These are phyloP conservation scores for Pyrenochaeta sp. DNA, from an alignment of 2,329 filamentous ascomycete species.

Conservation along the genomic window DNA sequence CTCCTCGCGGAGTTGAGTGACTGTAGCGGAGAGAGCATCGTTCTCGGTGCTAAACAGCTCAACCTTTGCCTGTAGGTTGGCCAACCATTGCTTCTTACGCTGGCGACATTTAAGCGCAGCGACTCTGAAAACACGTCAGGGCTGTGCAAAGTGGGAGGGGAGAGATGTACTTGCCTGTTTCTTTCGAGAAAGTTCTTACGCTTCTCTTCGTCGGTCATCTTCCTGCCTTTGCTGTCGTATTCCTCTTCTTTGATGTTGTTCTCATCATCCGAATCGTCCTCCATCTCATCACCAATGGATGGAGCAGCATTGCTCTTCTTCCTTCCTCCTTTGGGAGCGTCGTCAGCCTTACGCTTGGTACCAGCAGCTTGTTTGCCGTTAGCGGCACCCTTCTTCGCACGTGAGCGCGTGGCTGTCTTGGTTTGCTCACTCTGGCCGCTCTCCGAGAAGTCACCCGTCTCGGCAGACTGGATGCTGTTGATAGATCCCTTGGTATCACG, in stretches of 20 bases:
- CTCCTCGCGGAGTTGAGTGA: slow-evolving; percentile 86
- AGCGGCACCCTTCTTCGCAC: slow-evolving; percentile 46
- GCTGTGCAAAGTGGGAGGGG: neutral
- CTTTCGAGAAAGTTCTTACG: slow-evolving; percentile 96
- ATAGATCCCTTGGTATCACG: slow-evolving; percentile 60
- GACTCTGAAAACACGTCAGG: slow-evolving; percentile 69
- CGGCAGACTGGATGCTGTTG: slow-evolving; percentile 65
- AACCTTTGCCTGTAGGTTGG: slow-evolving; percentile 92
- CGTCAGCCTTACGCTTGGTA: slow-evolving; percentile 77
- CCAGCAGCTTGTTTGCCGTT: slow-evolving; percentile 47
- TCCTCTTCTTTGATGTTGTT: slow-evolving; percentile 49
- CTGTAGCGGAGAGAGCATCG: slow-evolving; percentile 82
- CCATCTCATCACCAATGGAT: slow-evolving; percentile 59
- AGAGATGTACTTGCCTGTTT: slow-evolving; percentile 74
- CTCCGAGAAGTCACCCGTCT: slow-evolving; percentile 74
- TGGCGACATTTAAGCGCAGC: slow-evolving; percentile 97
- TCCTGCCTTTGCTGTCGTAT: slow-evolving; percentile 67
- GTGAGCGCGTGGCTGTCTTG: slow-evolving; percentile 63
- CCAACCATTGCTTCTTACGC: slow-evolving; percentile 98
- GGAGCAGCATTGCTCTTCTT: slow-evolving; percentile 71
- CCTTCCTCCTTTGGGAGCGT: slow-evolving; percentile 70
- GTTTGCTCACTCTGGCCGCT: slow-evolving; percentile 70
- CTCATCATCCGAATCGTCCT: slow-evolving; percentile 51
- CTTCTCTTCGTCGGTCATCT: slow-evolving; percentile 99
- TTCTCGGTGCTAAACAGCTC: slow-evolving; percentile 94